Conservation (phyloP, 2,329 filamentous ascomycete species). For the Fusarium euwallaceae region DNA sequence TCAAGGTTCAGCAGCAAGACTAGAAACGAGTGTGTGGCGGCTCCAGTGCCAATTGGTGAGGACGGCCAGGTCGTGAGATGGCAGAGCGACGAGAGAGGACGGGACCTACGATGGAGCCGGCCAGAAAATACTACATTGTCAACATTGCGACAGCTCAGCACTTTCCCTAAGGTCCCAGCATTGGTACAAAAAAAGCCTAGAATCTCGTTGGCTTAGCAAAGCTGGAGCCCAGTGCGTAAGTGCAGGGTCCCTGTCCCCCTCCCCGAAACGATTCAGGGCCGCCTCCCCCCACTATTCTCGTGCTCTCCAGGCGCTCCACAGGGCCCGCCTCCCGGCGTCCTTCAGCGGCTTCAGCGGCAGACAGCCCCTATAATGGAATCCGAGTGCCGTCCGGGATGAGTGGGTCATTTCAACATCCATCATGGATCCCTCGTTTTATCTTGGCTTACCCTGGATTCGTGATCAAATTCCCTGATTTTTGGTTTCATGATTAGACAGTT, state of each 20-base stretch:
- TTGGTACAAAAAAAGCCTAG: slow-evolving; percentile 9
- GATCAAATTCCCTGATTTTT: not conserved
- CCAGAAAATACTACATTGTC: slow-evolving; percentile 38
- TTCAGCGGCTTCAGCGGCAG: slow-evolving; percentile 19
- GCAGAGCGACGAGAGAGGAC: slow-evolving; percentile 29
- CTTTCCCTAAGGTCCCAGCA: slow-evolving; percentile 5
- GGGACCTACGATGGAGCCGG: slow-evolving; percentile 13
- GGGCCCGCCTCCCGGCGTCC: slow-evolving; percentile 4
- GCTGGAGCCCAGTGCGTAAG: not conserved
- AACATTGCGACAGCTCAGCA: slow-evolving; percentile 44
- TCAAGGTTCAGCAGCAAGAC: slow-evolving; percentile 6
- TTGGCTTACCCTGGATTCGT: slow-evolving; percentile 1
- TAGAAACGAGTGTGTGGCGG: slow-evolving; percentile 33
- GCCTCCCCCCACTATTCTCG: slow-evolving; percentile 9
- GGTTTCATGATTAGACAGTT: not conserved
- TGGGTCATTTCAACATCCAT: not conserved
- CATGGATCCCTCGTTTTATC: slow-evolving; percentile 1
- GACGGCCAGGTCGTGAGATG: slow-evolving; percentile 21
- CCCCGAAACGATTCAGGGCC: slow-evolving; percentile 10
- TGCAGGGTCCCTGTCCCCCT: not conserved
- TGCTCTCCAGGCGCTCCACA: slow-evolving; percentile 6
- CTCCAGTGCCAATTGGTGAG: slow-evolving; percentile 29
- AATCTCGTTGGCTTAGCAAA: slow-evolving; percentile 30
- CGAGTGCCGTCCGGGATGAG: not conserved
- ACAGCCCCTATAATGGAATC: slow-evolving; percentile 18